Evolutionary conservation across 768 basidiomycete genomes (phyloP).

Genomic region (Leccinum olivaceopallidum): DNA sequence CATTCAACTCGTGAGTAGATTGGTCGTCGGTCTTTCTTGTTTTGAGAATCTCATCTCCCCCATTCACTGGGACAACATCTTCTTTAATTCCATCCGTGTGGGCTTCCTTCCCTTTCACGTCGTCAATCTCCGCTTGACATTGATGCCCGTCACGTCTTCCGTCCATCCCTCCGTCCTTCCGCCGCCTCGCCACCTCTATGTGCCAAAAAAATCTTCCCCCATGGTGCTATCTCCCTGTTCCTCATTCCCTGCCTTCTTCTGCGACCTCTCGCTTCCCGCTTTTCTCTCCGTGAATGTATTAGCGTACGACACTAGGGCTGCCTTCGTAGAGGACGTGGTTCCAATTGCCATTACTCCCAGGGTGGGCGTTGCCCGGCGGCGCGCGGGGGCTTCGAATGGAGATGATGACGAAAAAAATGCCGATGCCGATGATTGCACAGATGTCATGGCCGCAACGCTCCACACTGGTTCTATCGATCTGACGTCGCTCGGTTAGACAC

Average conservation of each 20-base stretch:
- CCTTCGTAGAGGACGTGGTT: conserved; percentile 26
- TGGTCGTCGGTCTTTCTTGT: not conserved
- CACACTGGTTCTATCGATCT: not conserved
- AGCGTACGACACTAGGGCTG: conserved; percentile 34
- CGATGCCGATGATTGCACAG: conserved; percentile 11
- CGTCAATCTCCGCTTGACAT: conserved; percentile 24
- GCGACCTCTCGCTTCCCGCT: conserved; percentile 11
- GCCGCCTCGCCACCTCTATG: conserved; percentile 7
- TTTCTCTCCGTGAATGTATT: not conserved
- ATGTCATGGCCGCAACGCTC: conserved; percentile 1
- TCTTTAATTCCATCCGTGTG: no score
- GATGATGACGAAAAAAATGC: not conserved
- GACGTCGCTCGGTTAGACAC: not conserved
- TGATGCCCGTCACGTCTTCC: conserved; percentile 22
- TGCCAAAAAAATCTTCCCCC: conserved; percentile 16
- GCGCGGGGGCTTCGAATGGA: not conserved
- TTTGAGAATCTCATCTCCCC: no score
- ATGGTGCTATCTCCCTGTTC: conserved; percentile 11
- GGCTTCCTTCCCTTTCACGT: no score
- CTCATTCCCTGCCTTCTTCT: conserved; percentile 11
- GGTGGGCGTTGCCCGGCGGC: not conserved
- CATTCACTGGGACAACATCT: not conserved
- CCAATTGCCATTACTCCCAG: conserved; percentile 7
- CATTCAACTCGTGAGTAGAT: conserved; percentile 72
- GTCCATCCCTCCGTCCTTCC: conserved; percentile 10